A percentile compares a stretch with the other conserved stretches of the same genome.
Evolutionary conservation across 208 protist species (phyloP).

Genomic region (Angomonas desouzai): DNA sequence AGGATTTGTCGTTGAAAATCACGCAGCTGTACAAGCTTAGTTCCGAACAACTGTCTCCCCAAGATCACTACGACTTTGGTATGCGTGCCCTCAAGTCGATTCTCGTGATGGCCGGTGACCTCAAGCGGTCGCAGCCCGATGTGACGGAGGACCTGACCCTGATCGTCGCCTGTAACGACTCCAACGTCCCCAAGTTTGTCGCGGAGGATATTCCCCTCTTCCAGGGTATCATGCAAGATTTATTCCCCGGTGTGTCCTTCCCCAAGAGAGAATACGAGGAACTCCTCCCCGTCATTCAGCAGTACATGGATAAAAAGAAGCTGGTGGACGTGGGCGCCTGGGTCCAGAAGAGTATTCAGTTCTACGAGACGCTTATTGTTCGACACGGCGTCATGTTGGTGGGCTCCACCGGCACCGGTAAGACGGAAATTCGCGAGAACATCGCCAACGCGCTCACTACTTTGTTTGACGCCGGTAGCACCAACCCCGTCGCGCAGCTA

Average conservation of each 20-base stretch:
- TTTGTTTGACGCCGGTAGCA: slow-evolving; percentile 52
- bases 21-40: slow-evolving; percentile 98
- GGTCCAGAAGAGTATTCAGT: slow-evolving; percentile 96
- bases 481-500: slow-evolving; percentile 67
- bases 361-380: slow-evolving; percentile 97
- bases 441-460: slow-evolving; percentile 73
- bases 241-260: slow-evolving; percentile 97
- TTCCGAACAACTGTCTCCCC: slow-evolving; percentile 97
- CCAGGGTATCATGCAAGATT: slow-evolving; percentile 96
- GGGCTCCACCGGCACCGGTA: slow-evolving; percentile 96
- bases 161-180: slow-evolving; percentile 97
- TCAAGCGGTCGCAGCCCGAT: slow-evolving; percentile 96
- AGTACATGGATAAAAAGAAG: slow-evolving; percentile 59
- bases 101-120: slow-evolving; percentile 97
- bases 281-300: slow-evolving; percentile 88
- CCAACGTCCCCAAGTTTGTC: slow-evolving; percentile 99
- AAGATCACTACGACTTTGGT: slow-evolving; percentile 98
- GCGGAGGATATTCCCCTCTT: slow-evolving; percentile 98
- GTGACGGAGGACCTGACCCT: slow-evolving; percentile 97
- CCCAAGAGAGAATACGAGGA: slow-evolving; percentile 92
- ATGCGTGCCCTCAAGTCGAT: slow-evolving; percentile 99
- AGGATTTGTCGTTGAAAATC: slow-evolving; percentile 96
- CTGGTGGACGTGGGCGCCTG: slow-evolving; percentile 80
- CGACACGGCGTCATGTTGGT: slow-evolving; percentile 98
- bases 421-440: slow-evolving; percentile 87